These are phyloP conservation scores for Tolypocladium sp. DNA, from an alignment of 2,329 filamentous ascomycete species.

Conservation along the genomic window DNA sequence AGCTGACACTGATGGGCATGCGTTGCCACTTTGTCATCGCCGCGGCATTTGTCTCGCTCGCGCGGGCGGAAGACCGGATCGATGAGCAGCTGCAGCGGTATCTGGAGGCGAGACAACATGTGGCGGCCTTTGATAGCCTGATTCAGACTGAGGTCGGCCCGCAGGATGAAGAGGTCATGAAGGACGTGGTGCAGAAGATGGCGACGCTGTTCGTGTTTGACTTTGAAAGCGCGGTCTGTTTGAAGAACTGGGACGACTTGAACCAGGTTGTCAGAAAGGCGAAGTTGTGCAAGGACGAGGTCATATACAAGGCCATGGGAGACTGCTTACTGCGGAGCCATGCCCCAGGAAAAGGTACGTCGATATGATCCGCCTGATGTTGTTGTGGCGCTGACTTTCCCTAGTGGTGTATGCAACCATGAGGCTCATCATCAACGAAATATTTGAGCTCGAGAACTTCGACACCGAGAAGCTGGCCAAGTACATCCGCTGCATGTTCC, in stretches of 20 bases:
- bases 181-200: conserved; percentile 53
- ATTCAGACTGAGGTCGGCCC: conserved; percentile 28
- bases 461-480: conserved; percentile 55
- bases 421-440: conserved; percentile 60
- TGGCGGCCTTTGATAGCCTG: conserved; percentile 44
- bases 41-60: conserved; percentile 40
- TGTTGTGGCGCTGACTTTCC: not conserved
- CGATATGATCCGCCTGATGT: not conserved
- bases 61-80: conserved; percentile 39
- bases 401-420: conserved; percentile 44
- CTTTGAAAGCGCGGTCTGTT: conserved; percentile 62
- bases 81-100: conserved; percentile 53
- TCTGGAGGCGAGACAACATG: conserved; percentile 48
- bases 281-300: conserved; percentile 30
- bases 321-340: conserved; percentile 52
- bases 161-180: conserved; percentile 31
- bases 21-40: conserved; percentile 63
- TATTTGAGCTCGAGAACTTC: conserved; percentile 48
- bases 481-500: conserved; percentile 72
- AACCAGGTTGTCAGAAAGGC: conserved; percentile 47
- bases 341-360: conserved; percentile 39
- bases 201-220: conserved; percentile 64
- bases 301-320: conserved; percentile 53
- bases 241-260: conserved; percentile 61
- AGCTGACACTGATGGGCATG: conserved; percentile 50